Evolutionary conservation across 2,329 filamentous ascomycete genomes (phyloP).

Genomic region (Ascochyta pisi): DNA sequence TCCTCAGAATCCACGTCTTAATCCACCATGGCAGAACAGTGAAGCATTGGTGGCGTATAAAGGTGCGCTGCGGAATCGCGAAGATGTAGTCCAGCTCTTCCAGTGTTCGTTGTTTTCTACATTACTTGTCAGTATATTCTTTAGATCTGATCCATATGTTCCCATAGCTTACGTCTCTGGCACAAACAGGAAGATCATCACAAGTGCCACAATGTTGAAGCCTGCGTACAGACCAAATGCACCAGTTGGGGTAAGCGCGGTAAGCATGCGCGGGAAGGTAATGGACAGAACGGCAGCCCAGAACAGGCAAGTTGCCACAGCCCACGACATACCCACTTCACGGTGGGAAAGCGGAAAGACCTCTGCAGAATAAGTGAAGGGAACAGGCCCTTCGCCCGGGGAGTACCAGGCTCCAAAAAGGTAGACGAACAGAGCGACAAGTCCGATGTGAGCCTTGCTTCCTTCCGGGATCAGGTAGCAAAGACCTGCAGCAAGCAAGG

Average conservation of each 20-base stretch:
- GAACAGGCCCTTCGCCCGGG: constrained; percentile 61
- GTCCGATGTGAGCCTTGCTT: constrained; percentile 51
- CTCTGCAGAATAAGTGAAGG: constrained; percentile 70
- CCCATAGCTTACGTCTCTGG: constrained; percentile 30
- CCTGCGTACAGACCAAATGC: constrained; percentile 51
- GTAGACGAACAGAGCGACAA: constrained; percentile 64
- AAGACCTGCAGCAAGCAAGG: constrained; percentile 58
- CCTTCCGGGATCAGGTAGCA: constrained; percentile 57
- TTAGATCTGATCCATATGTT: not conserved
- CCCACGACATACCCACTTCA: constrained; percentile 52
- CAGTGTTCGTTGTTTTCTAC: constrained; percentile 36
- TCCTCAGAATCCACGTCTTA: constrained; percentile 48
- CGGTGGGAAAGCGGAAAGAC: constrained; percentile 73
- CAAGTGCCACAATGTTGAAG: constrained; percentile 37
- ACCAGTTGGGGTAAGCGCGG: constrained; percentile 44
- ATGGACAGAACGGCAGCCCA: constrained; percentile 51
- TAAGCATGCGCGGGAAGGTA: constrained; percentile 49
- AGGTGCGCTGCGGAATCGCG: constrained; percentile 49
- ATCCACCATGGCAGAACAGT: constrained; percentile 56
- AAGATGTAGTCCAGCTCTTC: constrained; percentile 47
- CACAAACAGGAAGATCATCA: constrained; percentile 41
- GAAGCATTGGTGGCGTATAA: constrained; percentile 47
- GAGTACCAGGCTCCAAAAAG: constrained; percentile 57
- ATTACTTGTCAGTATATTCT: not conserved
- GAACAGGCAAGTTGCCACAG: constrained; percentile 51